Evolutionary conservation across 768 basidiomycete species (phyloP), one percentile per base, ranked within the genome.

Genomic region (Trametes sanguinea): DNA sequence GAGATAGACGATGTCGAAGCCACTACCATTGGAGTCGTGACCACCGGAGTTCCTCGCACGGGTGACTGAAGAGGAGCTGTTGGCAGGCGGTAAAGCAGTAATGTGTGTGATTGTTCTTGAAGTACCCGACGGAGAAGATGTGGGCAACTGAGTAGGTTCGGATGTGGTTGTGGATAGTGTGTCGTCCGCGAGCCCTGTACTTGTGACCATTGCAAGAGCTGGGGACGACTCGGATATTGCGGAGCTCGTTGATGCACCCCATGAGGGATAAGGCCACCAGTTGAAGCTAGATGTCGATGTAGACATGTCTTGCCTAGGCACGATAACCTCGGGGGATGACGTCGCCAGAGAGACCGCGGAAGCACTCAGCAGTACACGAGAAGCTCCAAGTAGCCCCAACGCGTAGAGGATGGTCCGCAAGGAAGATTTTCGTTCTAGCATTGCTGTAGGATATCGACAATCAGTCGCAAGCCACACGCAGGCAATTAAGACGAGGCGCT

Each of bases 211-310:
- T 14, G 57, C 39, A 16, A 47, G 22, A 2, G 56, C 29, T 6
- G 40, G 13, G 16, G 44, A 51, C 4, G 44, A 0, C n/a, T 35
- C 42, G 3, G 57, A 14, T 22, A 8, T 9, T 10, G 58, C 6
- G 11, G 54, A 52, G 30, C 48, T 50, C 13, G 46, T 40, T 3
- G 39, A 30, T 7, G 57, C 50, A 4, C 69, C 64, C 68, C 69
- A 73, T 1, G 73, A 52, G 0, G 73, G 73, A 53, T 74, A 76
- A 0, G 74, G 74, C 74, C 74, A 75, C 74, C 74, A 75, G 55
- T 73, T 64, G 51, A 73, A 61, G 61, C 68, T 72, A 16, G 71
- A 64, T 13, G 72, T 60, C 10, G 57, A 51, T 1, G 57, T 51
- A 3, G 42, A 13, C 50, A 59, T 6, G 43, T 59, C 57, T 52